Evolutionary conservation across 2,329 filamentous ascomycete genomes (phyloP).

Genomic region (Pseudogymnoascus sp.): DNA sequence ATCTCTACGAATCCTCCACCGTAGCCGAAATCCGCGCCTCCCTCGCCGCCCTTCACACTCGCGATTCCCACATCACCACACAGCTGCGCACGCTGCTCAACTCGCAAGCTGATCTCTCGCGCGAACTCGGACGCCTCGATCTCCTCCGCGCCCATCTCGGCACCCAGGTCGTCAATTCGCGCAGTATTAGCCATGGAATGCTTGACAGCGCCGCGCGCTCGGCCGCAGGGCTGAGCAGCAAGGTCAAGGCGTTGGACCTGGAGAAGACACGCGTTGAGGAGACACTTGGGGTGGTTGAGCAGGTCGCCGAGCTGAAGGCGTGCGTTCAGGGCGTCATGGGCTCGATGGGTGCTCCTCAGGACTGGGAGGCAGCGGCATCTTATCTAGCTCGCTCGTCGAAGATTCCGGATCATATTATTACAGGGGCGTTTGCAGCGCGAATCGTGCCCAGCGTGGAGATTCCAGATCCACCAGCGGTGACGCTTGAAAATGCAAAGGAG

Average conservation of each 20-base stretch:
- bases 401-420: conserved; percentile 70
- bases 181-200: conserved; percentile 83
- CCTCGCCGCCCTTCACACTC: conserved; percentile 64
- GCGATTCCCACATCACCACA: conserved; percentile 65
- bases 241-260: conserved; percentile 78
- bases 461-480: conserved; percentile 80
- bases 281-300: conserved; percentile 85
- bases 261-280: conserved; percentile 89
- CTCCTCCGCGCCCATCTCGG: conserved; percentile 81
- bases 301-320: conserved; percentile 92
- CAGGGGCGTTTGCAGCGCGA: conserved; percentile 78
- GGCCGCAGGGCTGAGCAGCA: conserved; percentile 74
- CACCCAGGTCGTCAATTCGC: conserved; percentile 74
- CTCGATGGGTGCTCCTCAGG: conserved; percentile 94
- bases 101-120: conserved; percentile 77
- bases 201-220: conserved; percentile 78
- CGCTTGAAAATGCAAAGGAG: conserved; percentile 78
- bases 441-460: conserved; percentile 95
- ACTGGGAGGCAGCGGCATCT: conserved; percentile 93
- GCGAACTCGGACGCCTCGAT: conserved; percentile 81
- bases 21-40: conserved; percentile 72
- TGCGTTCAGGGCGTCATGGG: conserved; percentile 91
- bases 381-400: conserved; percentile 79
- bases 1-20: conserved; percentile 62
- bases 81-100: conserved; percentile 69